phyloP scores from a whole-genome alignment of 1,284 basidiomycete genomes.

The Rhodotorula sp. region DNA sequence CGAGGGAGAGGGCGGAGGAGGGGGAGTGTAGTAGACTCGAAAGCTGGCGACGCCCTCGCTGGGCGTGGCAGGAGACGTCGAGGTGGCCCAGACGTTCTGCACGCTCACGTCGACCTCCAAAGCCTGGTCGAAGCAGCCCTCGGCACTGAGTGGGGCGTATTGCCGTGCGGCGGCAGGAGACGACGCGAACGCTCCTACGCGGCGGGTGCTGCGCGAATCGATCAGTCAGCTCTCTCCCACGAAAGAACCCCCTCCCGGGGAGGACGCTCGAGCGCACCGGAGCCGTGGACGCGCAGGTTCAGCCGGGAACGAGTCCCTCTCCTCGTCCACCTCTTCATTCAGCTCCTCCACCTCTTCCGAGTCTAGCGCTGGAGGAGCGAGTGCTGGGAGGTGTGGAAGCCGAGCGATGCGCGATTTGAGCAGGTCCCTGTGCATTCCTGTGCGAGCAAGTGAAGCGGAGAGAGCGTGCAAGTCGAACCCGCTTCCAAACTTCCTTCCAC shows the following conservation, averaged over 20 bases:
- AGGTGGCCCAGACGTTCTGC: background rate
- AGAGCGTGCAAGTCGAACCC: too few relatives aligned
- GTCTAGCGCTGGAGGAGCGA: constrained; percentile 58
- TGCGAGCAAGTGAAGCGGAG: background rate
- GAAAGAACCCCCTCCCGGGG: too few relatives aligned
- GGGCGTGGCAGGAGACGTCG: background rate
- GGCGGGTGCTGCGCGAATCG: background rate
- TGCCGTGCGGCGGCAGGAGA: constrained; percentile 43
- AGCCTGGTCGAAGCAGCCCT: constrained; percentile 71
- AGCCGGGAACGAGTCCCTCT: constrained; percentile 33
- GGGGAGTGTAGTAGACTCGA: constrained; percentile 65
- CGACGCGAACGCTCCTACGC: background rate
- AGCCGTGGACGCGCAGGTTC: background rate
- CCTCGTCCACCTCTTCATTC: constrained; percentile 40
- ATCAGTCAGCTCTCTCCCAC: too few relatives aligned
- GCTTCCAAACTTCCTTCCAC: too few relatives aligned
- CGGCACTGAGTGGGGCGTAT: constrained; percentile 70
- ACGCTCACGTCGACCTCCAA: constrained; percentile 58
- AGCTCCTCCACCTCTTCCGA: constrained; percentile 52
- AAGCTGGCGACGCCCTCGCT: constrained; percentile 52
- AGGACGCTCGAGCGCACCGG: background rate
- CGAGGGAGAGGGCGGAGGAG: constrained; percentile 48
- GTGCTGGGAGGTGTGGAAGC: constrained; percentile 59
- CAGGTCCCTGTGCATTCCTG: constrained; percentile 39
- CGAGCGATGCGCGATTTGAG: constrained; percentile 66